Conservation (phyloP, 192 early-diverging fungal genomes). For the Oehlia diaphana region DNA sequence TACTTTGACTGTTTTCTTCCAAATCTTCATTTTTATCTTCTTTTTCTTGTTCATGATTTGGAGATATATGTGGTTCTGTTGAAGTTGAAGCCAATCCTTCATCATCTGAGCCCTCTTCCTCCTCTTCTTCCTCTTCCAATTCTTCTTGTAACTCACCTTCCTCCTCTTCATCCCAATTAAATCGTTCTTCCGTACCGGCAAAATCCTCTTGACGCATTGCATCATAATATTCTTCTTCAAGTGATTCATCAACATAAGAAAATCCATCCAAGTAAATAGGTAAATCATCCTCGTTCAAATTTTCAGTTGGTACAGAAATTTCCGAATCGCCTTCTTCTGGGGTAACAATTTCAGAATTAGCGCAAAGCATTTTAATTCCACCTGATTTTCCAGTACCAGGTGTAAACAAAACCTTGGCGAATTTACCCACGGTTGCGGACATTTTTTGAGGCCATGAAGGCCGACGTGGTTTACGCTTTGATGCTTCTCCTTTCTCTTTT, state of each 20-base stretch:
- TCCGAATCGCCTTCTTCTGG: neutral
- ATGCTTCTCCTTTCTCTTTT: neutral
- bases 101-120: neutral
- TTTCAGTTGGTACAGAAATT: neutral
- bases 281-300: neutral
- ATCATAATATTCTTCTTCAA: slow-evolving; percentile 9
- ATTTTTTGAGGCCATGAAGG: slow-evolving; percentile 11
- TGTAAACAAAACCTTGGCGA: slow-evolving; percentile 1
- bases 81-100: neutral
- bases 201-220: neutral
- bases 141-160: neutral
- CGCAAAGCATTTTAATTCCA: neutral
- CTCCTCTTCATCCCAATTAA: slow-evolving; percentile 1
- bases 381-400: neutral
- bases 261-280: neutral
- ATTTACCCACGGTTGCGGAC: slow-evolving; percentile 6
- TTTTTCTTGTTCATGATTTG: neutral
- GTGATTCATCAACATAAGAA: slow-evolving; percentile 11
- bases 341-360: neutral
- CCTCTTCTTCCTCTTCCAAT: neutral
- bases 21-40: neutral
- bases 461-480: neutral
- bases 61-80: neutral
- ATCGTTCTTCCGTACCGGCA: neutral
- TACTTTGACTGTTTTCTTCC: neutral